Conservation (phyloP, 1,284 basidiomycete species). For the Ustilago cynodontis region DNA sequence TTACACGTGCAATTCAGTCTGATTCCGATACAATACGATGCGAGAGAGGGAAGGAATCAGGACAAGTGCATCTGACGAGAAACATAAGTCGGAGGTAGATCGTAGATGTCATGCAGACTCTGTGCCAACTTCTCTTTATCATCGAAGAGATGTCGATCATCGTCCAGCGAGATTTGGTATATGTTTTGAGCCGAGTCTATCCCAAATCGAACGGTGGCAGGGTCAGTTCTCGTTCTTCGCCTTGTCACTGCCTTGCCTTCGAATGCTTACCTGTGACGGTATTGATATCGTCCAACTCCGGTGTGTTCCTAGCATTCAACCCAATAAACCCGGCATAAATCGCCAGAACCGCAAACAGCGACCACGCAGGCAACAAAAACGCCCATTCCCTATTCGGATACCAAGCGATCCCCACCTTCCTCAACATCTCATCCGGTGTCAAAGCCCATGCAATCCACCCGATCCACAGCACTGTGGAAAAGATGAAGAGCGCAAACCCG, state of each 20-base stretch:
- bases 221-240: no score
- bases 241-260: no score
- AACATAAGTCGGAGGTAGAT: slow-evolving; percentile 53
- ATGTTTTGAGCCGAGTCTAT: slow-evolving; percentile 32
- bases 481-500: slow-evolving; percentile 61
- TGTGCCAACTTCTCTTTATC: slow-evolving; percentile 8
- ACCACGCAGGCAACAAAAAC: slow-evolving; percentile 57
- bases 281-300: slow-evolving; percentile 40
- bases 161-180: slow-evolving; percentile 12
- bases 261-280: slow-evolving; percentile 21
- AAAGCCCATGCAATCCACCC: slow-evolving; percentile 55
- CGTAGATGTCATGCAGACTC: slow-evolving; percentile 47
- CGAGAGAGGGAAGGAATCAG: background rate
- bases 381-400: slow-evolving; percentile 64
- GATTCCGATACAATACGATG: no score
- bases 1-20: background rate
- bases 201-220: no score
- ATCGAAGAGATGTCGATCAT: slow-evolving; percentile 27
- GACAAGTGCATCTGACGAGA: slow-evolving; percentile 37
- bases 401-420: slow-evolving; percentile 54
- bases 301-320: slow-evolving; percentile 43
- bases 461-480: slow-evolving; percentile 54
- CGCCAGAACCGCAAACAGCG: slow-evolving; percentile 51
- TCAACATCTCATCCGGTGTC: slow-evolving; percentile 43
- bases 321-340: slow-evolving; percentile 55